Evolutionary conservation across 257 asterid species (phyloP).

Genomic region (Solanum rostratum): DNA sequence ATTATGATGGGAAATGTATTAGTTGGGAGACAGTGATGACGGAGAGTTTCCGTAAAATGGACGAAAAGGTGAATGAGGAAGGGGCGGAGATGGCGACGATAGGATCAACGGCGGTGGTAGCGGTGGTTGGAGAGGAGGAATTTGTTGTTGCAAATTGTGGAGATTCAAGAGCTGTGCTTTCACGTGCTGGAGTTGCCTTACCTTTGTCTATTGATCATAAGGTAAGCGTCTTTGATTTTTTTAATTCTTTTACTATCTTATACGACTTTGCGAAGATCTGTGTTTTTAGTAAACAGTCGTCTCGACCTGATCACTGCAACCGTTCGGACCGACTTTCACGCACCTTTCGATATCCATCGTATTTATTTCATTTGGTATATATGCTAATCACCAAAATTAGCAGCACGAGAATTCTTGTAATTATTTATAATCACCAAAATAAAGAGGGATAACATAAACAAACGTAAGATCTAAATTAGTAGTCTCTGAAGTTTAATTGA

Average conservation of each 20-base stretch:
- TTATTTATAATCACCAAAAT: too few species aligned
- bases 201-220: conserved; percentile 64
- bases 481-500: too few species aligned
- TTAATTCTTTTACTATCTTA: too few species aligned
- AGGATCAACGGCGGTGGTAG: conserved; percentile 75
- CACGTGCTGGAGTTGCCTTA: conserved; percentile 43
- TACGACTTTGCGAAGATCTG: too few species aligned
- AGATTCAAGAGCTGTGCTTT: conserved; percentile 70
- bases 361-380: too few species aligned
- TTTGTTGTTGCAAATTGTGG: conserved; percentile 74
- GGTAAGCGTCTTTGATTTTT: conserved; percentile 12
- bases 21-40: conserved; percentile 51
- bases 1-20: not conserved
- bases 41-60: conserved; percentile 44
- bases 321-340: not conserved
- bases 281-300: too few species aligned
- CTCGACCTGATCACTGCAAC: too few species aligned
- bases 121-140: conserved; percentile 54
- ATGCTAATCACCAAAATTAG: too few species aligned
- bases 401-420: not conserved
- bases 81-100: conserved; percentile 40
- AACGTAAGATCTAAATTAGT: too few species aligned
- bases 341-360: not conserved
- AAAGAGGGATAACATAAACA: too few species aligned
- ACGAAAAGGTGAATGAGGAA: conserved; percentile 34